Percentiles rank a stretch among this genome's conserved stretches.
phyloP scores from a whole-genome alignment of 345 rosid genomes.

The Salix dunnii region DNA sequence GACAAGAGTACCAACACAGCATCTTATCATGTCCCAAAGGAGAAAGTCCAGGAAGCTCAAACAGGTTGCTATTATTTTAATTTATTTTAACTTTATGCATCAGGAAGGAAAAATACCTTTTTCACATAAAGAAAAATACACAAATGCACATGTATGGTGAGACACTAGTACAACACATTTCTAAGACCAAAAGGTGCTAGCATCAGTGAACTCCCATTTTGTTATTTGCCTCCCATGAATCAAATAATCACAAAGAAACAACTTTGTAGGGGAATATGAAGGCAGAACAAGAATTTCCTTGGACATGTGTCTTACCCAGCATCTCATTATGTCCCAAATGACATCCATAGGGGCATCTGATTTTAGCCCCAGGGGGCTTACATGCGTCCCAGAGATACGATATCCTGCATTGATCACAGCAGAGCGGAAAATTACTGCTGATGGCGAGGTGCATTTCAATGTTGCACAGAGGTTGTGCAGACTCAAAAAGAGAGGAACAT shows the following conservation, averaged over 20 bases:
- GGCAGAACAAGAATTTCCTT: neutral
- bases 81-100: neutral
- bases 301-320: conserved; percentile 67
- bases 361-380: conserved; percentile 82
- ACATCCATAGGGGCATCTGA: conserved; percentile 99
- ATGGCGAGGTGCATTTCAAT: conserved; percentile 91
- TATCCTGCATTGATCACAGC: conserved; percentile 95
- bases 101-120: neutral
- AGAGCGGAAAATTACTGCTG: conserved; percentile 89
- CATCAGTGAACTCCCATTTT: neutral
- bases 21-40: conserved; percentile 96
- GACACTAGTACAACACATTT: neutral
- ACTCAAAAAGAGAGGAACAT: conserved; percentile 89
- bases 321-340: conserved; percentile 99
- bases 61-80: neutral
- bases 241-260: neutral
- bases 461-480: conserved; percentile 94
- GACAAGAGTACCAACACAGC: conserved; percentile 63
- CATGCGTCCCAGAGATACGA: conserved; percentile 91
- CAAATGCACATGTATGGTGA: neutral
- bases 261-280: neutral
- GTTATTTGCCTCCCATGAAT: neutral
- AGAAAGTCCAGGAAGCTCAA: neutral
- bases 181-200: neutral
- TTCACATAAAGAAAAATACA: neutral